phyloP scores from a whole-genome alignment of 208 protist genomes.

The Trichomonas gallinae region DNA sequence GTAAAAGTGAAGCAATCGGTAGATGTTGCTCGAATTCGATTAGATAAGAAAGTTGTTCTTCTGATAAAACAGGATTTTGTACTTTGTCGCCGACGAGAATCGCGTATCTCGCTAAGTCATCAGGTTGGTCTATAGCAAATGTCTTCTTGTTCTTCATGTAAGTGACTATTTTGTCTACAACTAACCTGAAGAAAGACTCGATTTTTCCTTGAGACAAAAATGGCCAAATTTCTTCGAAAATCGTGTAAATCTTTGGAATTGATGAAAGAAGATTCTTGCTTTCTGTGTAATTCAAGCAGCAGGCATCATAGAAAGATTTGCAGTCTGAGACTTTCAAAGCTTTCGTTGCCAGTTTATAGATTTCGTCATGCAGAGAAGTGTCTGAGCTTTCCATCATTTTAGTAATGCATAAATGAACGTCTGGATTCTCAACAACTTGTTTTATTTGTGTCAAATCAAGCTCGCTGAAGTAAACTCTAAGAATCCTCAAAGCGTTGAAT shows the following conservation, averaged over 20 bases:
- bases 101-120: not conserved
- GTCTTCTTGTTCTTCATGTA: not conserved
- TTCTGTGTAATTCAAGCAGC: not conserved
- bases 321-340: not conserved
- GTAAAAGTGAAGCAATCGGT: not conserved
- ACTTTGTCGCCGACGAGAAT: not conserved
- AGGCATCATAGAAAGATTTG: not conserved
- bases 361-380: not conserved
- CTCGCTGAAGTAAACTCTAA: too few relatives aligned
- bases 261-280: too few relatives aligned
- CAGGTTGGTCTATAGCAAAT: not conserved
- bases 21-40: not conserved
- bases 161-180: not conserved
- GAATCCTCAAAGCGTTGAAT: too few relatives aligned
- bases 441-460: too few relatives aligned
- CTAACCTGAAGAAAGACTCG: not conserved
- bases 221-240: not conserved
- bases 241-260: not conserved
- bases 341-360: not conserved
- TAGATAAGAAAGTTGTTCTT: not conserved
- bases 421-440: not conserved
- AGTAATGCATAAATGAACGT: too few relatives aligned
- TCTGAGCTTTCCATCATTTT: not conserved
- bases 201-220: not conserved
- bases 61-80: not conserved